Base-by-base conservation (phyloP, 2,329 filamentous ascomycete genomes). In the Xylaria sp. region DNA sequence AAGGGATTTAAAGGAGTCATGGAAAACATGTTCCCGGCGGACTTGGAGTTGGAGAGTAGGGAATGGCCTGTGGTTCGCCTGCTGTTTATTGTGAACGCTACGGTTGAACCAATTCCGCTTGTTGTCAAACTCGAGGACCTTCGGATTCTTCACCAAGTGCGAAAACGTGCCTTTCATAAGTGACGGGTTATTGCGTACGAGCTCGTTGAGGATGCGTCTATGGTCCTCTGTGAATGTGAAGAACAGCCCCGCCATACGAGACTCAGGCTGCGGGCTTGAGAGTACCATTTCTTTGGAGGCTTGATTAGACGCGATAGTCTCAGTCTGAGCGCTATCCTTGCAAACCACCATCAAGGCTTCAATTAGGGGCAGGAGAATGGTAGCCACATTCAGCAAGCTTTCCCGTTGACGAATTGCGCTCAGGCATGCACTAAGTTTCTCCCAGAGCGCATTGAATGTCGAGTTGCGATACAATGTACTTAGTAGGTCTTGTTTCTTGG, bases 21-120 rank as follows among this genome's bases (percentile, higher is more conserved):
- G 89, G 90, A 99, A 99, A 60, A 99, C 94, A 75, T 97, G 92
- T 67, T 98, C 94, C 77, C 96, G 92, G 67, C 97, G 93, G 68
- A 99, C 93, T 68, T 91, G 91, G 56, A 99, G 88, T 80, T 97
- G 94, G 61, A 99, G 85, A 25, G 89, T 80, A 52, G 94, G 92
- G 76, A 85, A 88, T 56, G 89, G 89, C 74, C 93, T 89, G 55
- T 77, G 76, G 52, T 65, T 71, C 8, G 91, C 86, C 62, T 92
- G 89, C 52, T 94, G 90, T 68, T 86, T 87, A 63, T 88, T 88
- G 62, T 99, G 96, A 12, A 99, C 91, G 77, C 94, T 94, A 70
- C 96, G 92, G 79, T 90, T 98, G 86, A 99, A 99, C 86, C 97
- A 99, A 82, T 97, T 98, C 76, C 96, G 94, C 85, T 99, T 99